Base-by-base conservation (phyloP, 176 grass and related monocot genomes). In the Oryza nivara region DNA sequence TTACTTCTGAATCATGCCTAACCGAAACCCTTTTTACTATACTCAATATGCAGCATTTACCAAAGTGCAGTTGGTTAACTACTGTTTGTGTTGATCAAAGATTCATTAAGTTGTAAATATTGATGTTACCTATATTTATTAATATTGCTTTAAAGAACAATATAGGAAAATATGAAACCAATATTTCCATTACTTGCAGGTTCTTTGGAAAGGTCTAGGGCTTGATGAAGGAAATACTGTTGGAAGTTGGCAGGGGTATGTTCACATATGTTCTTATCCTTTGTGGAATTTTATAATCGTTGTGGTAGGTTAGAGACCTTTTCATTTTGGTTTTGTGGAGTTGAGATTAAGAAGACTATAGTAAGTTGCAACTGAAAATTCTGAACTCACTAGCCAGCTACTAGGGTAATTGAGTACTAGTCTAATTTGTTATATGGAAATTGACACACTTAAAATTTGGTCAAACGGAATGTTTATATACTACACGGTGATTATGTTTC, bases 121-220 rank as follows among this genome's bases (percentile, higher is more conserved):
- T 65, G 74, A 51, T 86, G 20, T 13, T 67, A 72, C 8, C 41
- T 43, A 43, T 43, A 43, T 9, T 43, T 9, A 43, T 43, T 43
- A 43, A 41, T 41, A 8, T 70, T 69, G 34, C 22, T 51, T 70
- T 65, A 56, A 28, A n/a, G 48, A 77, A 45, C 40, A 82, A 35
- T 54, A 78, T 68, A 44, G 65, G 45, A 46, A 46, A 77, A 40
- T 26, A 67, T 32, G 51, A 22, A 70, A 58, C 32, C 70, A 22
- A 76, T 6, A 47, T 82, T 75, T 84, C 28, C 36, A 65, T 76
- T 72, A 52, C 14, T 80, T 87, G 44, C 80, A 98, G 96, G 80
- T 95, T 72, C 87, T 98, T 26, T 89, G 96, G 92, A 90, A 98
- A 91, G 96, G 92, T 83, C 91, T 98, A 86, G 95, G 95, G n/a